Conservation (phyloP, 2,329 filamentous ascomycete genomes). For the Aspergillus luchuensis region DNA sequence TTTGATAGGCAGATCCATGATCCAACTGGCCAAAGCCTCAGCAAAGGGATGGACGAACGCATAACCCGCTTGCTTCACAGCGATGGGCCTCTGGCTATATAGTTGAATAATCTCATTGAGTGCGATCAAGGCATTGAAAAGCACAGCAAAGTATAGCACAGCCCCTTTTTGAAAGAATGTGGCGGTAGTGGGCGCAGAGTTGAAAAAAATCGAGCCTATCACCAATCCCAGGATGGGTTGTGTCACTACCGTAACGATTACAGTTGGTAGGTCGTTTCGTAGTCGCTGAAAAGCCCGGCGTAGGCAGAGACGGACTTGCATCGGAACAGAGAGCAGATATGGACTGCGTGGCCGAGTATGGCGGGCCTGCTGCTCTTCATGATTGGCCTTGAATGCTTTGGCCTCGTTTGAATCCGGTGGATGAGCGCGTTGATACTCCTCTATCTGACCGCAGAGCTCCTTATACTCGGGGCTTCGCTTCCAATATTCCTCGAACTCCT, state of each 20-base stretch:
- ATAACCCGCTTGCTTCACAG: slow-evolving; percentile 18
- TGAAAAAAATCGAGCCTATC: slow-evolving; percentile 19
- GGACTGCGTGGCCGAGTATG: slow-evolving; percentile 10
- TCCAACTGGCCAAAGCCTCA: slow-evolving; percentile 16
- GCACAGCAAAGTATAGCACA: slow-evolving; percentile 76
- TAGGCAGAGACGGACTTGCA: slow-evolving; percentile 17
- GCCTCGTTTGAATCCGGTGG: slow-evolving; percentile 20
- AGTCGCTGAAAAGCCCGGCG: slow-evolving; percentile 18
- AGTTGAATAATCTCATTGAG: slow-evolving; percentile 57
- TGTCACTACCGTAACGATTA: slow-evolving; percentile 8
- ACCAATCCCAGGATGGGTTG: slow-evolving; percentile 17
- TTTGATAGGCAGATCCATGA: slow-evolving; percentile 16
- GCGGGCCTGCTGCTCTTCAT: slow-evolving; percentile 12
- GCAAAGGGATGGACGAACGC: slow-evolving; percentile 19
- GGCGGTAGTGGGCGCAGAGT: slow-evolving; percentile 10
- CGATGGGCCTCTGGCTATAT: slow-evolving; percentile 15
- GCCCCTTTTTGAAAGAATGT: slow-evolving; percentile 19
- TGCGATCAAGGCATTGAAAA: slow-evolving; percentile 80
- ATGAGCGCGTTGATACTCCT: slow-evolving; percentile 32
- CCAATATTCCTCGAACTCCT: slow-evolving; percentile 62
- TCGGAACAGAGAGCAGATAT: slow-evolving; percentile 16
- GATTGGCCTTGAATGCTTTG: slow-evolving; percentile 11
- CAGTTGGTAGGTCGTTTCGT: slow-evolving; percentile 16
- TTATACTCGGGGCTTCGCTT: slow-evolving; percentile 32
- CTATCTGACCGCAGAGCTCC: slow-evolving; percentile 34